Conservation (phyloP, 2,329 filamentous ascomycete species). For the Diaporthe citriasiana region DNA sequence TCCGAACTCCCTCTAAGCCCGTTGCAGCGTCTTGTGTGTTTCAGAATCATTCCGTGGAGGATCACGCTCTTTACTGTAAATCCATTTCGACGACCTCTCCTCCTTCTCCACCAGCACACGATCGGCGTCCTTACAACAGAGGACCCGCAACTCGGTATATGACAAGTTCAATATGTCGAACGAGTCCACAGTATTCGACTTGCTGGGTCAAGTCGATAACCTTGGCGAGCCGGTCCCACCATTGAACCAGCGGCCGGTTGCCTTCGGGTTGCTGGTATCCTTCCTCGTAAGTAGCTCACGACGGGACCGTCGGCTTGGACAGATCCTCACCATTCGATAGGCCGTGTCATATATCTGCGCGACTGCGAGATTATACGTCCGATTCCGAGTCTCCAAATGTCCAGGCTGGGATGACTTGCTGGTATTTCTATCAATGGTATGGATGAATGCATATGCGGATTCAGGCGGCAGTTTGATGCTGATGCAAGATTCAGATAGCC, state of each 20-base stretch:
- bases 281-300: constrained; percentile 19
- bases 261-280: constrained; percentile 34
- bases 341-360: constrained; percentile 9
- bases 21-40: constrained; percentile 21
- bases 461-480: background rate
- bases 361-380: constrained; percentile 29
- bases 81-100: background rate
- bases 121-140: background rate
- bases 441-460: too few relatives aligned
- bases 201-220: constrained; percentile 45
- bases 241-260: constrained; percentile 41
- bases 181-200: constrained; percentile 37
- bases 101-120: background rate
- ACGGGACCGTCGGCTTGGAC: background rate
- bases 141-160: constrained; percentile 4
- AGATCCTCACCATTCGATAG: constrained; percentile 11
- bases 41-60: constrained; percentile 1
- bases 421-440: constrained; percentile 36
- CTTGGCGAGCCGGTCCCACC: constrained; percentile 42
- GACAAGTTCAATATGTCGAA: constrained; percentile 30
- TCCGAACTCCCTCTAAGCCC: constrained; percentile 10
- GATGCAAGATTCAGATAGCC: constrained; percentile 7
- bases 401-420: constrained; percentile 42
- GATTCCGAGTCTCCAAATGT: constrained; percentile 34
- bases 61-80: constrained; percentile 25